Evolutionary conservation across 2,329 filamentous ascomycete genomes (phyloP).

Genomic region (Simplicillium aogashimaense): DNA sequence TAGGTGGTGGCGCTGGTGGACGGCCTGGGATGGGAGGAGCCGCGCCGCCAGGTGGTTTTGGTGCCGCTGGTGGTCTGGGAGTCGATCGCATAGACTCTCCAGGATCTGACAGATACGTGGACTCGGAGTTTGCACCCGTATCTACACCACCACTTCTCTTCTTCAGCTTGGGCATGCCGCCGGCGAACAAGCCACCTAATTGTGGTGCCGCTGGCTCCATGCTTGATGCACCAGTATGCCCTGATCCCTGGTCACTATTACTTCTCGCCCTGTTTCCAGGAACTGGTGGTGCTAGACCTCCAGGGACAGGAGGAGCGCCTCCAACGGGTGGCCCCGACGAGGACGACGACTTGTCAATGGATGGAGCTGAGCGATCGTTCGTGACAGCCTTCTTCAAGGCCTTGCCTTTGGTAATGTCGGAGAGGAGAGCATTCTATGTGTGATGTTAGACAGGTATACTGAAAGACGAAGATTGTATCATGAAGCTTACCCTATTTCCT

Average conservation of each 20-base stretch:
- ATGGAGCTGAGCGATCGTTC: slow-evolving; percentile 84
- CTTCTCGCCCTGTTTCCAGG: slow-evolving; percentile 66
- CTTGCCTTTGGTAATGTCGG: slow-evolving; percentile 77
- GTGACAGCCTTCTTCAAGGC: slow-evolving; percentile 76
- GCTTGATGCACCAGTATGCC: slow-evolving; percentile 27
- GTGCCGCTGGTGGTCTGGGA: slow-evolving; percentile 39
- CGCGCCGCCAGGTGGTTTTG: slow-evolving; percentile 45
- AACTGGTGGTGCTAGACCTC: slow-evolving; percentile 61
- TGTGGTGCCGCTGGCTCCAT: slow-evolving; percentile 59
- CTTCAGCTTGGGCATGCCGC: slow-evolving; percentile 90
- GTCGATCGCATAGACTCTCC: slow-evolving; percentile 27
- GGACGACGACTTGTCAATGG: slow-evolving; percentile 31
- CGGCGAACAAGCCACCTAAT: slow-evolving; percentile 78
- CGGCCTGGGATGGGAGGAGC: slow-evolving; percentile 51
- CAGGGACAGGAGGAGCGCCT: slow-evolving; percentile 74
- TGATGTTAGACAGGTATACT: too few species aligned
- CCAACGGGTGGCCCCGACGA: slow-evolving; percentile 51
- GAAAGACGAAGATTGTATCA: too few species aligned
- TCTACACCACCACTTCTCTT: slow-evolving; percentile 75
- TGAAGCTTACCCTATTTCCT: too few species aligned
- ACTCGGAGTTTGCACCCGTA: slow-evolving; percentile 49
- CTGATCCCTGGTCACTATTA: slow-evolving; percentile 65
- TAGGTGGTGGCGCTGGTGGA: slow-evolving; percentile 36
- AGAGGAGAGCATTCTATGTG: slow-evolving; percentile 68
- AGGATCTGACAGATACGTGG: slow-evolving; percentile 75